Percentiles rank a stretch among this genome's conserved stretches.
Evolutionary conservation across 805 yeast genomes (phyloP).

Genomic region (Diddensiella caesifluorescens): DNA sequence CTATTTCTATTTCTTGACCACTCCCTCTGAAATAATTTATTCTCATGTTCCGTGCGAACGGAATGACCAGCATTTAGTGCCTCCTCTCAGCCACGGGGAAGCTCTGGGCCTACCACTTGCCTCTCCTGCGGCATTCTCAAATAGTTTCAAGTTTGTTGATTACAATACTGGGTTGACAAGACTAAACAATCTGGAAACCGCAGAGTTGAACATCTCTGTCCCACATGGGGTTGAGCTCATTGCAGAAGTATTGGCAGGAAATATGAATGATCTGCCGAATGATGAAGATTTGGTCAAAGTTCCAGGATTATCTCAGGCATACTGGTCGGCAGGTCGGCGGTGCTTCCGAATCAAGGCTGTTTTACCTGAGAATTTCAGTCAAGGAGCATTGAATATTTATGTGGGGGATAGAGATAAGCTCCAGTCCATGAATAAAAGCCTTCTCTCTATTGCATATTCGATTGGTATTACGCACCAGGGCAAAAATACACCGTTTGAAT

Average conservation of each 20-base stretch:
- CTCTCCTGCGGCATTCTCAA: slow-evolving; percentile 72
- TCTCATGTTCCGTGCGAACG: slow-evolving; percentile 82
- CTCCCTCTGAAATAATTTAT: slow-evolving; percentile 69
- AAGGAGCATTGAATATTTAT: slow-evolving; percentile 72
- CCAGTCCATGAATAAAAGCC: slow-evolving; percentile 3
- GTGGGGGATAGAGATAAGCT: slow-evolving; percentile 54
- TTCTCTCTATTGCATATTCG: slow-evolving; percentile 64
- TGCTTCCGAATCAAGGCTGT: slow-evolving; percentile 74
- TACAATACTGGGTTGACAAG: slow-evolving; percentile 75
- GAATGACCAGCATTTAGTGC: slow-evolving; percentile 79
- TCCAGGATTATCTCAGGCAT: slow-evolving; percentile 69
- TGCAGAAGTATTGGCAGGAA: slow-evolving; percentile 36
- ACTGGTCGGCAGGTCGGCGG: slow-evolving; percentile 61
- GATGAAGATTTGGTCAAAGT: slow-evolving; percentile 41
- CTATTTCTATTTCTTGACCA: slow-evolving; percentile 63
- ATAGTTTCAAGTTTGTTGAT: slow-evolving; percentile 53
- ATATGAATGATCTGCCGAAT: slow-evolving; percentile 13
- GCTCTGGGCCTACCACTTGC: slow-evolving; percentile 79
- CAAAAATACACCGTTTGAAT: slow-evolving; percentile 52
- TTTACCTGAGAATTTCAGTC: slow-evolving; percentile 60
- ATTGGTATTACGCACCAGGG: slow-evolving; percentile 76
- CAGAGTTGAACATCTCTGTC: slow-evolving; percentile 68
- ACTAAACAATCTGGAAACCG: slow-evolving; percentile 67
- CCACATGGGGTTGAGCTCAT: slow-evolving; percentile 69
- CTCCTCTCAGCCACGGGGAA: slow-evolving; percentile 72